Conservation (phyloP, 2,329 filamentous ascomycete genomes). For the Aspergillus ochraceoroseus region DNA sequence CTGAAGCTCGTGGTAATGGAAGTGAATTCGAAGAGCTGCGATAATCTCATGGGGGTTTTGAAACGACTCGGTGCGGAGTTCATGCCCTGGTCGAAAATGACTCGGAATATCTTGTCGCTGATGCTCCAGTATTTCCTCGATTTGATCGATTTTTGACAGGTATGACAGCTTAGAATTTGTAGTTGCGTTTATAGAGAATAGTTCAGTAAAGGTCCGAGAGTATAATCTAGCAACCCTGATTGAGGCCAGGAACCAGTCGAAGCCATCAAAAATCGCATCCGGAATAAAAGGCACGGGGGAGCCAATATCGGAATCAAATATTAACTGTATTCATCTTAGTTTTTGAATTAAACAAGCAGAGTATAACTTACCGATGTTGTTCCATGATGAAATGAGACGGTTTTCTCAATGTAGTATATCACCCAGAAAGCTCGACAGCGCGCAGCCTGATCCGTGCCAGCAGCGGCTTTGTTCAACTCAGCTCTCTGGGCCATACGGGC, state of each 20-base stretch:
- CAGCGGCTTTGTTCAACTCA: constrained; percentile 28
- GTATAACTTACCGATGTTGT: constrained; percentile 31
- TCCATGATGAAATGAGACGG: constrained; percentile 29
- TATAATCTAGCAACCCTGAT: constrained; percentile 31
- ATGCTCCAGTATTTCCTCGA: constrained; percentile 27
- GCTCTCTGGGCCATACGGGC: constrained; percentile 33
- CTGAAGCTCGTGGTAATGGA: constrained; percentile 30
- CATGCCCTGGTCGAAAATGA: constrained; percentile 29
- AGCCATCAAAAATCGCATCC: constrained; percentile 31
- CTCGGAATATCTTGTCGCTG: constrained; percentile 32
- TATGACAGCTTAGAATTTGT: constrained; percentile 16
- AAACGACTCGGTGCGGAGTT: constrained; percentile 13
- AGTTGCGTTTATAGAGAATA: constrained; percentile 37
- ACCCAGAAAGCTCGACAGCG: constrained; percentile 39
- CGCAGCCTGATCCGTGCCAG: constrained; percentile 12
- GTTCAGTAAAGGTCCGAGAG: constrained; percentile 31
- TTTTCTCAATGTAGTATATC: constrained; percentile 41
- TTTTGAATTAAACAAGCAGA: too few species aligned
- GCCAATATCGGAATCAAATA: constrained; percentile 39
- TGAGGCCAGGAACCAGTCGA: constrained; percentile 36
- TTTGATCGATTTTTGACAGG: constrained; percentile 22
- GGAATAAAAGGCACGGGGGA: constrained; percentile 34
- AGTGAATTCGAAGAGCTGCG: constrained; percentile 28
- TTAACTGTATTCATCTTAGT: constrained; percentile 27
- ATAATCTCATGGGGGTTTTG: constrained; percentile 15